Evolutionary conservation across 2,329 filamentous ascomycete species (phyloP), one percentile per base, ranked within the genome.

Genomic region (Orbilia javanica): DNA sequence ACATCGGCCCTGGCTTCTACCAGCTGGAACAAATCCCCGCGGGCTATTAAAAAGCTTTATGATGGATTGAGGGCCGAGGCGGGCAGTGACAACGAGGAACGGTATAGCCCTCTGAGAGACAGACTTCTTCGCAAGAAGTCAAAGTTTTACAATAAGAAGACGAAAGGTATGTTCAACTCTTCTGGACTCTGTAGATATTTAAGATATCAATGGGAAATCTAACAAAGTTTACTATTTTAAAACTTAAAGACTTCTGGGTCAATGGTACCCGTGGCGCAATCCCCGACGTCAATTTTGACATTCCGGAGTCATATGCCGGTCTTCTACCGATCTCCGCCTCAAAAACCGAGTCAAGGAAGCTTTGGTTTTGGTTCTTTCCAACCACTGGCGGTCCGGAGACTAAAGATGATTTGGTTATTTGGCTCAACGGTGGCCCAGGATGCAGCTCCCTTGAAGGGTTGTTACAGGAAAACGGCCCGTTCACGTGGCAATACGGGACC

Each of bases 381-480:
- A 76, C 74, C 7, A 88, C 88, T 0, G 85, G 85, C 0, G 88
- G 88, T 39, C 82, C 85, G 1, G 82, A 85, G 4, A 85, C 86
- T 0, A 84, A 85, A 0, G 86, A 90, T 60, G 90, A 91, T 78
- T 87, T 92, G 44, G 83, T 89, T 0, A 89, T 91, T 57, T 92
- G 88, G 88, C 83, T 88, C 31, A 90, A 90, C 73, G 89, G 89
- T 31, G 87, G 87, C 3, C 87, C 87, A 18, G 86, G 87, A 15
- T 88, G 86, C 79, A 86, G 86, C 34, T 92, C 90, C 0, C 86
- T 93, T 5, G 87, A 90, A 80, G 92, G 91, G 6, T 85, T 94
- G 1, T 83, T 95, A 8, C 91, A 93, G 63, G 92, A 95, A 81
- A 94, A 93, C 81, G 92, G 93, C 0, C 91, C 92, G 0, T 91